A percentile compares a stretch with the other conserved stretches of the same genome.
Conservation (phyloP, 2,329 filamentous ascomycete genomes). For the Hypoxylon sp. region DNA sequence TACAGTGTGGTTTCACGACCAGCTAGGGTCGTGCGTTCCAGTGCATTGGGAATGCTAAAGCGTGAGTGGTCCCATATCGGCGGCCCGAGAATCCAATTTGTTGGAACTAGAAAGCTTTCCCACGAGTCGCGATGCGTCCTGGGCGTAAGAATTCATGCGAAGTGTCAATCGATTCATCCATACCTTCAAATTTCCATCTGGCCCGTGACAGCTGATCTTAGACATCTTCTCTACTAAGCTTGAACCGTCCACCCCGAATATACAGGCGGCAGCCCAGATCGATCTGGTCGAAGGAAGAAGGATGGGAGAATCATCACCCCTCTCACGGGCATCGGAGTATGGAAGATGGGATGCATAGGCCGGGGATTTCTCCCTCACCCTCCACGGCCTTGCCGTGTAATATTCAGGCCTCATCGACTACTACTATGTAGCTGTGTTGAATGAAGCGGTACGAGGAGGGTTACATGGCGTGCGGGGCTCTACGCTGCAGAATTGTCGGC, state of each 20-base stretch:
- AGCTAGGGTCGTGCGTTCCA: conserved; percentile 50
- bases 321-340: conserved; percentile 13
- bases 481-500: conserved; percentile 34
- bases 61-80: conserved; percentile 42
- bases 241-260: not conserved
- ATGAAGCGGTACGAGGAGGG: conserved; percentile 30
- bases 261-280: not conserved
- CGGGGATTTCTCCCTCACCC: conserved; percentile 12
- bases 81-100: conserved; percentile 44
- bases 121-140: conserved; percentile 30
- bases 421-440: conserved; percentile 15
- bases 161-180: conserved; percentile 34
- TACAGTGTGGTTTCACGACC: conserved; percentile 45
- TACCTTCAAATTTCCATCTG: conserved; percentile 22
- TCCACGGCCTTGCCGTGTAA: conserved; percentile 13
- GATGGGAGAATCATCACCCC: not conserved
- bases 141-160: conserved; percentile 37
- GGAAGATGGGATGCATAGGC: conserved; percentile 10
- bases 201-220: conserved; percentile 10
- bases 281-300: conserved; percentile 13
- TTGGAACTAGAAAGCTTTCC: conserved; percentile 34
- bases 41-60: conserved; percentile 46
- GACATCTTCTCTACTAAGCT: conserved; percentile 3
- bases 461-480: conserved; percentile 43
- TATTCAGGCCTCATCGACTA: conserved; percentile 8